Evolutionary conservation across 2,329 filamentous ascomycete species (phyloP), one percentile per base, ranked within the genome.

Genomic region (Moelleriella libera): DNA sequence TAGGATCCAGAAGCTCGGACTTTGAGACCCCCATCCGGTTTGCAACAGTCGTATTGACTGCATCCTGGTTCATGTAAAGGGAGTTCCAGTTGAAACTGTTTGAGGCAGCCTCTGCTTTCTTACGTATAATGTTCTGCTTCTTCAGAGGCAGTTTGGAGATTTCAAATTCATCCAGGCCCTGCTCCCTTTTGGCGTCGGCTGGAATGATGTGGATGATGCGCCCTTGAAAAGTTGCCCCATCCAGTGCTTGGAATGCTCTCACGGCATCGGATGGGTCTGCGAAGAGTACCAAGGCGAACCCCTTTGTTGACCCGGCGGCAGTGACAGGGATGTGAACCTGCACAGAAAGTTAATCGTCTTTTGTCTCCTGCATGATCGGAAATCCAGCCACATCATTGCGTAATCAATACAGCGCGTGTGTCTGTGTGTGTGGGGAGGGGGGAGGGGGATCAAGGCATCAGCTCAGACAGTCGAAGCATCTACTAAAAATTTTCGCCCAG

Each of bases 401-500:
- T 21, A 9, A n/a, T 14, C 11, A 41, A 9, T 12, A 37, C 34
- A 4, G 8, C 12, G 34, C 4, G 34, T 37, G 34, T 9, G 8
- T 9, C 34, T 37, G 8, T 37, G 34, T 37, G 40, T 41, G 14
- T 11, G 40, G 12, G 34, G 34, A 39, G 9, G 8, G 9, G 12
- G 12, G 52, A 53, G 47, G 47, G 50, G 48, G 53, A 54, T 59
- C 52, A 51, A 53, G 54, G 55, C 56, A 60, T 52, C 54, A 53
- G 61, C 56, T 89, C 84, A 92, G 88, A 77, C 72, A 74, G 68
- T 83, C 88, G 82, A 89, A 85, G 87, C 86, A 95, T 97, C 90
- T 98, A 98, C 92, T 96, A 98, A 95, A 95, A 94, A 95, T 92
- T 85, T 78, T 87, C 82, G 88, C 82, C 83, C 83, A 82, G 80